phyloP scores from a whole-genome alignment of 164 flowering plant genomes.

The Aristolochia californica region DNA sequence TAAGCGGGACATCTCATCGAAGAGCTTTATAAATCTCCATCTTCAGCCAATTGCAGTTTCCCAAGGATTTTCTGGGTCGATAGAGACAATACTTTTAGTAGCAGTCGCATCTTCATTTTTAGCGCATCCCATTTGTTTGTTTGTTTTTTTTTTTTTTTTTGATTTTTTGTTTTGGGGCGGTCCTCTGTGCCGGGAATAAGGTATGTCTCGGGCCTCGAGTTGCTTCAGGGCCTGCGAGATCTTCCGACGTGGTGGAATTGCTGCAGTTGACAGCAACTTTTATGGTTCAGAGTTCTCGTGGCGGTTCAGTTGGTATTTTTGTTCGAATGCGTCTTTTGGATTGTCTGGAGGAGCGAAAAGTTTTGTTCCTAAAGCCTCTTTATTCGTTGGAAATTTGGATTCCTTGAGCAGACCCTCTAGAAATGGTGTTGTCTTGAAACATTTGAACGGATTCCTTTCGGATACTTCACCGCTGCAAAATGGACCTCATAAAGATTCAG shows the following conservation, averaged over 20 bases:
- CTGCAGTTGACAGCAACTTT: neutral
- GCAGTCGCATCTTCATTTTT: neutral
- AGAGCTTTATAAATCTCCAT: too few relatives aligned
- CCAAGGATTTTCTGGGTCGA: too few relatives aligned
- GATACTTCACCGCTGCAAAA: constrained; percentile 12
- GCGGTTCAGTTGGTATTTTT: constrained; percentile 1
- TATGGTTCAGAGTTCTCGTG: constrained; percentile 1
- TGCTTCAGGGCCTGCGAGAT: constrained; percentile 9
- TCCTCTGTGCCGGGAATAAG: neutral
- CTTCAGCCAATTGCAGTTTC: too few relatives aligned
- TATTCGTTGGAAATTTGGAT: neutral
- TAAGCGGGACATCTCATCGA: too few relatives aligned
- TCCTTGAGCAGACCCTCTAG: constrained; percentile 1
- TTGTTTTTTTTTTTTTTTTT: neutral
- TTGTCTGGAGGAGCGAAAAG: neutral
- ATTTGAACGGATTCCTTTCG: constrained; percentile 17
- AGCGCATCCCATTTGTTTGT: neutral
- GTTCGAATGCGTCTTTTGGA: neutral
- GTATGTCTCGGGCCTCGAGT: constrained; percentile 12
- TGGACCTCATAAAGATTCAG: constrained; percentile 9
- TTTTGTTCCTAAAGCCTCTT: too few relatives aligned
- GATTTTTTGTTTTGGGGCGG: neutral
- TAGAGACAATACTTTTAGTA: too few relatives aligned
- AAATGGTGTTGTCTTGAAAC: constrained; percentile 4
- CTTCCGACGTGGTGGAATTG: neutral